phyloP scores from a whole-genome alignment of 2,329 filamentous ascomycete genomes.

The Fusarium transvaalense region DNA sequence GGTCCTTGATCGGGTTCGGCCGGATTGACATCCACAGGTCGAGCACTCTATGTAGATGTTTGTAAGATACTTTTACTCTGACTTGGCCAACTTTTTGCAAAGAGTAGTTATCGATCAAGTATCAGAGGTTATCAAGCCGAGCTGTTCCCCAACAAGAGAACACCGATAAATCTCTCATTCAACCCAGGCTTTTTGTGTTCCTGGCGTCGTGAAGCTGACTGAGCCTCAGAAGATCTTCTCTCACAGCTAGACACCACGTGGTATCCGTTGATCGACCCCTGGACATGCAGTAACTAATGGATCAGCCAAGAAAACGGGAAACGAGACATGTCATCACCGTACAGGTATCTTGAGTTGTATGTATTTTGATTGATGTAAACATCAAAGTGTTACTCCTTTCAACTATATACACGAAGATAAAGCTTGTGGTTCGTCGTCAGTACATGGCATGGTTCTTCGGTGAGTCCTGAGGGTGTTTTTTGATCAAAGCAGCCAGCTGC shows the following conservation, averaged over 20 bases:
- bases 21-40: not conserved
- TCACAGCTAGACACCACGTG: not conserved
- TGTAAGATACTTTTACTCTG: too few relatives aligned
- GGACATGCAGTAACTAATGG: not conserved
- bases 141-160: not conserved
- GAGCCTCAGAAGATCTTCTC: not conserved
- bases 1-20: not conserved
- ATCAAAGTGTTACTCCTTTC: not conserved
- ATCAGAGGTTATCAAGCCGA: too few relatives aligned
- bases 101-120: not conserved
- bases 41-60: not conserved
- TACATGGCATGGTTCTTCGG: not conserved
- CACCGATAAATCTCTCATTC: not conserved
- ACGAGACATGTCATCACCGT: not conserved
- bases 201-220: too few relatives aligned
- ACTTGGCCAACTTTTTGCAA: too few relatives aligned
- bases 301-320: not conserved
- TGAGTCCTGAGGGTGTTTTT: not conserved
- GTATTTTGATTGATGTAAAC: not conserved
- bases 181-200: too few relatives aligned
- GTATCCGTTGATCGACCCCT: not conserved
- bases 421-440: constrained; percentile 4
- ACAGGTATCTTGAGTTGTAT: not conserved
- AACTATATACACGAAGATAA: constrained; percentile 38
- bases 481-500: constrained; percentile 31